These are phyloP conservation scores for Acanthamoeba royreba DNA, from an alignment of 208 protist species.

Conservation along the genomic window DNA sequence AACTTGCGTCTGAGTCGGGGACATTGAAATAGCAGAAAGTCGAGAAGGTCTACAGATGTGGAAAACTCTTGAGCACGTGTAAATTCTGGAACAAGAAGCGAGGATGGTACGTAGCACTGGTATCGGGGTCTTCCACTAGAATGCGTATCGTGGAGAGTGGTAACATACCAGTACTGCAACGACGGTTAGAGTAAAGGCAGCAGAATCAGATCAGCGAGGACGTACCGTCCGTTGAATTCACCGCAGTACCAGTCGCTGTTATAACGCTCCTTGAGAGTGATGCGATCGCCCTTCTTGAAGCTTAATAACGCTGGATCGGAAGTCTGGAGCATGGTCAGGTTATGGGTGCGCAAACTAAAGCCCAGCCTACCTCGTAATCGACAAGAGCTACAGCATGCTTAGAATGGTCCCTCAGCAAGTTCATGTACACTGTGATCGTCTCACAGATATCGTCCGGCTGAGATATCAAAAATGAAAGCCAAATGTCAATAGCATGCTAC, in stretches of 20 bases:
- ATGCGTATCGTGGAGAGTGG: neutral
- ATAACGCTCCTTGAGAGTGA: neutral
- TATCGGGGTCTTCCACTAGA: neutral
- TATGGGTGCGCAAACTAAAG: neutral
- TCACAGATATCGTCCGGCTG: neutral
- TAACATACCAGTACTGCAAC: neutral
- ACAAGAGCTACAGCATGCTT: neutral
- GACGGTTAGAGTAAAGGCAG: neutral
- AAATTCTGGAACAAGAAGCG: neutral
- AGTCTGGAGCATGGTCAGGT: neutral
- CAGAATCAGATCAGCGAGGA: neutral
- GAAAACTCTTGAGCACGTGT: no score
- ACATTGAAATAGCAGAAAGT: no score
- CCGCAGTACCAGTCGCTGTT: neutral
- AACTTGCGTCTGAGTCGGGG: no score
- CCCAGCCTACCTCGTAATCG: neutral
- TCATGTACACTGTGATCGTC: neutral
- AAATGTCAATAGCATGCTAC: no score
- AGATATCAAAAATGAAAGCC: neutral
- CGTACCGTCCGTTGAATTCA: neutral
- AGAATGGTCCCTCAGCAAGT: neutral
- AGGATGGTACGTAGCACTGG: neutral
- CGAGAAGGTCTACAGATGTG: no score
- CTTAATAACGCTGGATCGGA: neutral
- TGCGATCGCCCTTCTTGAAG: neutral